Conservation (phyloP, 2,329 filamentous ascomycete species). For the Dactylonectria macrodidyma region DNA sequence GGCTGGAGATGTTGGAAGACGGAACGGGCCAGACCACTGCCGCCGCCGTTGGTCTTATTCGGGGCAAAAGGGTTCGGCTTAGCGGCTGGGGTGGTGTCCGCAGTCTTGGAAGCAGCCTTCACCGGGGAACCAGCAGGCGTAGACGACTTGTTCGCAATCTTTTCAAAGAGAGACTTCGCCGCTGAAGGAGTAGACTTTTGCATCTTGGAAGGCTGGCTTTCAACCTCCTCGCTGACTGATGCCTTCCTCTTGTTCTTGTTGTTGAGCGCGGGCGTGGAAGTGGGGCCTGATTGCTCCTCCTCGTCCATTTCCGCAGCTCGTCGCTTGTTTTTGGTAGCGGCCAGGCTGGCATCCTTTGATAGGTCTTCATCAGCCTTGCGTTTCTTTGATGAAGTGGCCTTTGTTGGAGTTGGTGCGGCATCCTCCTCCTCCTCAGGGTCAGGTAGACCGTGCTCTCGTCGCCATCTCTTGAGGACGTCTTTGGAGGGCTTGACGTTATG, state of each 20-base stretch:
- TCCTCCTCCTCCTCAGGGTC: conserved; percentile 65
- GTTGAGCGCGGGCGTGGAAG: conserved; percentile 50
- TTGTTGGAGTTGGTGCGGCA: conserved; percentile 50
- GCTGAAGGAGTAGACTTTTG: conserved; percentile 67
- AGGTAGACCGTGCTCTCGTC: conserved; percentile 68
- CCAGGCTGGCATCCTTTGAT: conserved; percentile 55
- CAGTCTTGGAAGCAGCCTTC: conserved; percentile 50
- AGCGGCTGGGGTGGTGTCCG: conserved; percentile 45
- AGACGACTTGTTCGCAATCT: conserved; percentile 67
- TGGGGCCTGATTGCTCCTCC: conserved; percentile 52
- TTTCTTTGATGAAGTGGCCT: conserved; percentile 61
- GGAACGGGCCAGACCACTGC: conserved; percentile 55
- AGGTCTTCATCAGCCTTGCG: conserved; percentile 71
- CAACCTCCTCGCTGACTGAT: conserved; percentile 61
- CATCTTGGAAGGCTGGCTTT: conserved; percentile 66
- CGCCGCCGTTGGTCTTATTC: conserved; percentile 54
- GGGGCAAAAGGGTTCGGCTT: conserved; percentile 54
- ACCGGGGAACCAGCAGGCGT: conserved; percentile 51
- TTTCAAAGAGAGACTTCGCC: conserved; percentile 71
- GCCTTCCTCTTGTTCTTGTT: conserved; percentile 71
- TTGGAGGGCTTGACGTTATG: conserved; percentile 73
- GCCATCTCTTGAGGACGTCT: conserved; percentile 72
- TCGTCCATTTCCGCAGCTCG: conserved; percentile 61
- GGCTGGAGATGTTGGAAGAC: conserved; percentile 60
- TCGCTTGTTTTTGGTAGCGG: conserved; percentile 62